Conservation (phyloP, 2,329 filamentous ascomycete genomes). For the Scytalidium lignicola region DNA sequence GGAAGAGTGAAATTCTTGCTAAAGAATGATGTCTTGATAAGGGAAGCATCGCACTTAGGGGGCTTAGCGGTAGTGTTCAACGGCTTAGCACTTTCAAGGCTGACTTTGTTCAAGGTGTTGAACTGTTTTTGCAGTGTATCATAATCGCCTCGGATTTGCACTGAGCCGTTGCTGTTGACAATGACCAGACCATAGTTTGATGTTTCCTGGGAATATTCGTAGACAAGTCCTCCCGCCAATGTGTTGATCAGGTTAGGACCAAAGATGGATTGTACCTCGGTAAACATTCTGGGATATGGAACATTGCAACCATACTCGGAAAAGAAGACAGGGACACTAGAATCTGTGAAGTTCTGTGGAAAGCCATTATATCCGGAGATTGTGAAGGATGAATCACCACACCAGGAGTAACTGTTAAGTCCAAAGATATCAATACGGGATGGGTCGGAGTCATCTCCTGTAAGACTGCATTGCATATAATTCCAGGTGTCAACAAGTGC, state of each 20-base stretch:
- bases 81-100: conserved; percentile 59
- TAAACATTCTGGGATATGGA: conserved; percentile 65
- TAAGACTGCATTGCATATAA: conserved; percentile 63
- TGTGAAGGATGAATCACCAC: conserved; percentile 57
- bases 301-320: conserved; percentile 78
- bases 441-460: conserved; percentile 49
- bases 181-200: conserved; percentile 63
- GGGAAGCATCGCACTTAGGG: conserved; percentile 57
- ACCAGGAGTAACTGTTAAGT: conserved; percentile 74
- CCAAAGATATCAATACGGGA: conserved; percentile 71
- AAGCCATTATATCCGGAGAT: conserved; percentile 59
- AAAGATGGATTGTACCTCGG: conserved; percentile 71
- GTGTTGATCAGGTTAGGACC: conserved; percentile 60
- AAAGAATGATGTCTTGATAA: conserved; percentile 68
- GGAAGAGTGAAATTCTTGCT: conserved; percentile 76
- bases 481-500: conserved; percentile 71
- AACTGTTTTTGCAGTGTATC: conserved; percentile 72
- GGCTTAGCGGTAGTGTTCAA: conserved; percentile 48
- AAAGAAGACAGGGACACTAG: conserved; percentile 73
- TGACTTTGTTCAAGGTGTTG: conserved; percentile 64
- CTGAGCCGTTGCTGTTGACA: conserved; percentile 51
- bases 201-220: conserved; percentile 71
- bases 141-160: conserved; percentile 59
- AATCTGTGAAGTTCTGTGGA: conserved; percentile 58
- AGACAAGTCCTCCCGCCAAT: conserved; percentile 74